These are phyloP conservation scores for Coccinonectria pachysandricola DNA, from an alignment of 2,329 filamentous ascomycete species.

Conservation along the genomic window DNA sequence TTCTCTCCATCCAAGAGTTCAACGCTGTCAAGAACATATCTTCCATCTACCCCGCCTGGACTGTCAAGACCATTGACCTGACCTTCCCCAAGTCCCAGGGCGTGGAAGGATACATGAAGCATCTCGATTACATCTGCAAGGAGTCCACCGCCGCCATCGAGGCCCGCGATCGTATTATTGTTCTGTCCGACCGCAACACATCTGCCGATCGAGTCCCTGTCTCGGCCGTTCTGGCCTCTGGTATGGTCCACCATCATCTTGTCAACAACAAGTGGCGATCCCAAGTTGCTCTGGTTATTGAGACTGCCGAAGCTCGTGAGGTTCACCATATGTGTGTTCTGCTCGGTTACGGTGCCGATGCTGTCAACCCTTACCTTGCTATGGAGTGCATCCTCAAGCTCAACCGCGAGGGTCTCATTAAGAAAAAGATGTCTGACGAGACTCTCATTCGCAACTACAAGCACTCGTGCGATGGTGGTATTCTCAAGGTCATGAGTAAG, in stretches of 20 bases:
- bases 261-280: constrained; percentile 95
- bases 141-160: constrained; percentile 77
- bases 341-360: constrained; percentile 89
- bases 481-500: constrained; percentile 98
- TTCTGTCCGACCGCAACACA: constrained; percentile 82
- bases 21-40: constrained; percentile 75
- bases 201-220: constrained; percentile 74
- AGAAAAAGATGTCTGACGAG: constrained; percentile 76
- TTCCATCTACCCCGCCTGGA: constrained; percentile 66
- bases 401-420: constrained; percentile 83
- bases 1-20: constrained; percentile 83
- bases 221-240: constrained; percentile 77
- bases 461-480: constrained; percentile 90
- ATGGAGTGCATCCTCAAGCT: constrained; percentile 97
- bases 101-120: constrained; percentile 71
- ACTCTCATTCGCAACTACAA: constrained; percentile 91
- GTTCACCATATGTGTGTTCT: constrained; percentile 99
- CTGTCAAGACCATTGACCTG: constrained; percentile 80
- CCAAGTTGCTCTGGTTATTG: constrained; percentile 73
- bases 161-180: constrained; percentile 71
- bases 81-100: constrained; percentile 85
- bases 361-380: constrained; percentile 86
- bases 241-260: constrained; percentile 90
- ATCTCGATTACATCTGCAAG: constrained; percentile 80
- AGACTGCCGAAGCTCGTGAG: constrained; percentile 91